Conservation (phyloP, 2,329 filamentous ascomycete species). For the Cylindrodendrum hubeiense region DNA sequence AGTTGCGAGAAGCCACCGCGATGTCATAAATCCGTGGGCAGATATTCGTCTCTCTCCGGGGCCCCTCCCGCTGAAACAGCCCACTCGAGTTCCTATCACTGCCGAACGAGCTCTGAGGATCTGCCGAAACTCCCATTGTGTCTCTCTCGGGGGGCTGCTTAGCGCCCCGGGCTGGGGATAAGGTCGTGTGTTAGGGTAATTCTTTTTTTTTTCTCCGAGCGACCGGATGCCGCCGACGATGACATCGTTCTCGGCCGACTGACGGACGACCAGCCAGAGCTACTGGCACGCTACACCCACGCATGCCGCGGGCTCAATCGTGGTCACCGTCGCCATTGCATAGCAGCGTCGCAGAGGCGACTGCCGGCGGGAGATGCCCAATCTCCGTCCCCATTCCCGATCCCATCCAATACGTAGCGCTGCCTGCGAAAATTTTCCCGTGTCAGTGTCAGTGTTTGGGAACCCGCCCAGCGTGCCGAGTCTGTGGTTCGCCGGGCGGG, state of each 20-base stretch:
- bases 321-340: conserved; percentile 12
- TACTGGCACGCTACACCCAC: conserved; percentile 22
- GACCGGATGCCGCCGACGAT: conserved; percentile 44
- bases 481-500: conserved; percentile 18
- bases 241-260: conserved; percentile 42
- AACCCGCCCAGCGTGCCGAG: conserved; percentile 2
- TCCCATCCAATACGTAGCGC: conserved; percentile 8
- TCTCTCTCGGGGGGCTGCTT: conserved; percentile 8
- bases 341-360: conserved; percentile 14
- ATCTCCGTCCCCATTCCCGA: conserved; percentile 10
- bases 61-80: conserved; percentile 32
- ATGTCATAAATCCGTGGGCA: conserved; percentile 15
- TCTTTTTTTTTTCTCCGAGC: conserved; percentile 5
- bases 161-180: conserved; percentile 14
- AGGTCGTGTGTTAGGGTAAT: conserved; percentile 18
- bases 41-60: background rate
- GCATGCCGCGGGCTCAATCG: background rate
- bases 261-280: conserved; percentile 12
- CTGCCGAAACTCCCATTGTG: conserved; percentile 22
- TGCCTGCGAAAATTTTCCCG: conserved; percentile 15
- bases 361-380: conserved; percentile 7
- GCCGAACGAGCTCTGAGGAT: conserved; percentile 10
- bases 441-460: conserved; percentile 14
- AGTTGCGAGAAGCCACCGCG: conserved; percentile 5
- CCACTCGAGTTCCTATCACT: conserved; percentile 25